A percentile compares a stretch with the other conserved stretches of the same genome.
These are phyloP conservation scores for Amanita pallidorosea DNA, from an alignment of 768 basidiomycete species.

Conservation along the genomic window DNA sequence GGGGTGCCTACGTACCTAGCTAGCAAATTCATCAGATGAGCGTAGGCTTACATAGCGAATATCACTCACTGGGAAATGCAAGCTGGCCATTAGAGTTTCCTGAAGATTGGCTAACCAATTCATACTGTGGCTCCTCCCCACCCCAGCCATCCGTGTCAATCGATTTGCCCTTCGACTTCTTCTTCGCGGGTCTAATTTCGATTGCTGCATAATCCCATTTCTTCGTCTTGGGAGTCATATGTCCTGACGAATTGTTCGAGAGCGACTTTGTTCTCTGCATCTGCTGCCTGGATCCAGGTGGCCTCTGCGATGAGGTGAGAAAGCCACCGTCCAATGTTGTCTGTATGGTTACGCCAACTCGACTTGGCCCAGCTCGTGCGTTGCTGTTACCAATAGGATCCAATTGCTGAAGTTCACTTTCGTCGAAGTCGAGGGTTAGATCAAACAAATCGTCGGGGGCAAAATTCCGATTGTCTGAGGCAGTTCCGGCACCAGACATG, in stretches of 20 bases:
- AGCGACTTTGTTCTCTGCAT: constrained; percentile 31
- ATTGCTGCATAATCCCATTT: constrained; percentile 88
- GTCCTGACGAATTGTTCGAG: constrained; percentile 34
- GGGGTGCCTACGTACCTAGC: constrained; percentile 42
- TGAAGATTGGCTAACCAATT: constrained; percentile 50
- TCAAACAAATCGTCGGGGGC: constrained; percentile 23
- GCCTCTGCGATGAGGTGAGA: constrained; percentile 24
- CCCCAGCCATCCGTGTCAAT: constrained; percentile 38
- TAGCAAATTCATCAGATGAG: constrained; percentile 13
- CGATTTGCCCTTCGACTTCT: constrained; percentile 45
- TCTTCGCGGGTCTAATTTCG: constrained; percentile 42
- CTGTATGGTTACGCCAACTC: constrained; percentile 30
- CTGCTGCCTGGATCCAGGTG: constrained; percentile 24
- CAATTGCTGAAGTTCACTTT: constrained; percentile 38
- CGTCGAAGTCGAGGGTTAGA: constrained; percentile 25
- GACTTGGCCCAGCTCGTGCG: constrained; percentile 26
- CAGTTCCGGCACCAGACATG: constrained; percentile 5
- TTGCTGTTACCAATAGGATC: constrained; percentile 39
- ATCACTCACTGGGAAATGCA: constrained; percentile 56
- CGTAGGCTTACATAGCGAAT: neutral
- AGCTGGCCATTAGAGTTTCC: constrained; percentile 12
- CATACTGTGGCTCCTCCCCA: constrained; percentile 37
- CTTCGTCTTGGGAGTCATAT: constrained; percentile 59
- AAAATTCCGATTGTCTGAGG: neutral
- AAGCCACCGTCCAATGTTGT: constrained; percentile 55